Percentiles rank a stretch among this genome's conserved stretches.
These are phyloP conservation scores for Amoebophrya sp. DNA, from an alignment of 169 alveolate species.

Conservation along the genomic window DNA sequence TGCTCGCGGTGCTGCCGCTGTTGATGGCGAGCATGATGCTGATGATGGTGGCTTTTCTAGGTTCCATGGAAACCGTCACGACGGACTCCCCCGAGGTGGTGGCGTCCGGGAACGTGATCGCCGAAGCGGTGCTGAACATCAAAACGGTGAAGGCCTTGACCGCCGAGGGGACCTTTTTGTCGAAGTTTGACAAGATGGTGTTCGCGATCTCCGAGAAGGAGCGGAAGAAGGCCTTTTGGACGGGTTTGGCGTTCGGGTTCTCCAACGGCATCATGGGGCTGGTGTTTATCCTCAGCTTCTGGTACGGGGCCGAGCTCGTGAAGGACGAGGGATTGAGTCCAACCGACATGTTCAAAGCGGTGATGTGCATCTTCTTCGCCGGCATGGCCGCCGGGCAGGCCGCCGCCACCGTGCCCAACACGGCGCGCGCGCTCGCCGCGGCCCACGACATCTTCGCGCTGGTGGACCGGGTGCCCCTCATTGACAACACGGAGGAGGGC, in stretches of 20 bases:
- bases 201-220: neutral
- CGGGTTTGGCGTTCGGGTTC: slow-evolving; percentile 62
- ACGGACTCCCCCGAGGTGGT: slow-evolving; percentile 34
- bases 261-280: slow-evolving; percentile 57
- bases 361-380: slow-evolving; percentile 52
- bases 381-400: slow-evolving; percentile 51
- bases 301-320: slow-evolving; percentile 54
- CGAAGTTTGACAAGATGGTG: neutral
- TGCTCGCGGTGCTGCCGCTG: slow-evolving; percentile 50
- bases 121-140: slow-evolving; percentile 63
- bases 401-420: slow-evolving; percentile 50
- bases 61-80: neutral
- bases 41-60: neutral
- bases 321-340: slow-evolving; percentile 50
- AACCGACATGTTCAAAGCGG: slow-evolving; percentile 55
- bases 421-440: slow-evolving; percentile 50
- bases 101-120: slow-evolving; percentile 56
- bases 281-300: slow-evolving; percentile 53
- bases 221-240: slow-evolving; percentile 45
- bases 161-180: slow-evolving; percentile 46
- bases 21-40: neutral
- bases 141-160: slow-evolving; percentile 63
- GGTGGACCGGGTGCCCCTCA: slow-evolving; percentile 47
- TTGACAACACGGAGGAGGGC: slow-evolving; percentile 4
- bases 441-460: slow-evolving; percentile 50